phyloP scores from a whole-genome alignment of 805 yeast genomes.

The Hanseniaspora occidentalis region DNA sequence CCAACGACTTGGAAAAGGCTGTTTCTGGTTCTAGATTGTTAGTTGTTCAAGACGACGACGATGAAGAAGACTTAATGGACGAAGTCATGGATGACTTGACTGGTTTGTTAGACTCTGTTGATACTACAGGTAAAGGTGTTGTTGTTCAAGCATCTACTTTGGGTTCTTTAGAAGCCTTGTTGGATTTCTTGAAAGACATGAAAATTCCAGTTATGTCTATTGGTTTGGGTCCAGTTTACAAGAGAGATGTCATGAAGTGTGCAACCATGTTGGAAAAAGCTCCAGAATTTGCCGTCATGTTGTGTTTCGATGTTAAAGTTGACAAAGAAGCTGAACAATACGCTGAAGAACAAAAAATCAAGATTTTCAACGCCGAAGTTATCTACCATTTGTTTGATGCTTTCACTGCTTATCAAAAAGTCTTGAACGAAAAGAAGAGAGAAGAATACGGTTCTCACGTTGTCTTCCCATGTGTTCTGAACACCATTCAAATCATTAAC shows the following conservation, averaged over 20 bases:
- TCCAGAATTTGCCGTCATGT: conserved; percentile 92
- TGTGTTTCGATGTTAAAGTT: conserved; percentile 93
- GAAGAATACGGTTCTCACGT: conserved; percentile 81
- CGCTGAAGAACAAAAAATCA: conserved; percentile 86
- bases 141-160: conserved; percentile 96
- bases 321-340: conserved; percentile 98
- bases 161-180: conserved; percentile 94
- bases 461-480: conserved; percentile 88
- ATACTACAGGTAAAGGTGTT: conserved; percentile 91
- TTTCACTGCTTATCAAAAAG: conserved; percentile 82
- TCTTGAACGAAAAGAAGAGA: conserved; percentile 81
- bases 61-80: conserved; percentile 94
- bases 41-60: conserved; percentile 94
- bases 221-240: conserved; percentile 95
- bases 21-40: conserved; percentile 96
- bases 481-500: conserved; percentile 91
- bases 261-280: conserved; percentile 95
- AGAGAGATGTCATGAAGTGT: conserved; percentile 97
- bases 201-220: conserved; percentile 98
- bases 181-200: conserved; percentile 95
- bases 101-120: conserved; percentile 88
- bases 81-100: conserved; percentile 98
- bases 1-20: conserved; percentile 94
- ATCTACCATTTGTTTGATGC: conserved; percentile 94
- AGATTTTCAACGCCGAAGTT: conserved; percentile 89